Conservation (phyloP, 768 basidiomycete species). For the Rhodotorula babjevae region DNA sequence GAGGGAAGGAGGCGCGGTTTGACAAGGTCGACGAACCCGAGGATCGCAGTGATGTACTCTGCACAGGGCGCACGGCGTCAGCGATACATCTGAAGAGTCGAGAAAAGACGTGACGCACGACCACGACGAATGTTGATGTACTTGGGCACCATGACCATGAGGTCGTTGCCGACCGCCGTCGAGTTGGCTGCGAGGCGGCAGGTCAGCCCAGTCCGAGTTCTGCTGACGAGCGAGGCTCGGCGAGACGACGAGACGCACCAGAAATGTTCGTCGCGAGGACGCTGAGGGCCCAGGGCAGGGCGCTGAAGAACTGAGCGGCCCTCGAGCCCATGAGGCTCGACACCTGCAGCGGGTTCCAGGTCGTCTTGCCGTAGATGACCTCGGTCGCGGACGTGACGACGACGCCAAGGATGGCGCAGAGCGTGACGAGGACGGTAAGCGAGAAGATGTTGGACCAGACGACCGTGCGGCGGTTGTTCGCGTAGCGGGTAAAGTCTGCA, state of each 20-base stretch:
- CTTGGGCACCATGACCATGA: slow-evolving; percentile 35
- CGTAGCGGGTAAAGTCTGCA: slow-evolving; percentile 39
- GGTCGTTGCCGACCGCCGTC: slow-evolving; percentile 35
- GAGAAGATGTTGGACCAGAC: slow-evolving; percentile 41
- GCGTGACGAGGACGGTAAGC: slow-evolving; percentile 31
- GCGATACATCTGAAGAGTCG: too few species aligned
- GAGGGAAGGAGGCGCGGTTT: too few species aligned
- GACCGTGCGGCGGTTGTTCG: slow-evolving; percentile 29
- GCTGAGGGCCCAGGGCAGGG: slow-evolving; percentile 17
- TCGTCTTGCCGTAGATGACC: slow-evolving; percentile 32
- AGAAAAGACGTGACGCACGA: background rate
- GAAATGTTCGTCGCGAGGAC: slow-evolving; percentile 33
- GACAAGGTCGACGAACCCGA: background rate
- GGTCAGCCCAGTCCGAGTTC: too few species aligned
- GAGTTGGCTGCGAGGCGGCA: slow-evolving; percentile 19
- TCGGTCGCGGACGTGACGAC: slow-evolving; percentile 34
- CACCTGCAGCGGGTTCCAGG: slow-evolving; percentile 34
- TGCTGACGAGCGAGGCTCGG: too few species aligned
- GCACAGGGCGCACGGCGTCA: slow-evolving; percentile 47
- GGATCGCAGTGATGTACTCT: slow-evolving; percentile 17
- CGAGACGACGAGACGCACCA: background rate
- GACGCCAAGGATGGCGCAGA: slow-evolving; percentile 34
- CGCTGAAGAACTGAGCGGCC: slow-evolving; percentile 41
- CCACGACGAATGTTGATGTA: slow-evolving; percentile 43
- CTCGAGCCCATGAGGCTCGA: slow-evolving; percentile 36